Percentiles rank a stretch among this genome's conserved stretches.
Conservation (phyloP, 345 rosid genomes). For the Chamaenerion angustifolium region DNA sequence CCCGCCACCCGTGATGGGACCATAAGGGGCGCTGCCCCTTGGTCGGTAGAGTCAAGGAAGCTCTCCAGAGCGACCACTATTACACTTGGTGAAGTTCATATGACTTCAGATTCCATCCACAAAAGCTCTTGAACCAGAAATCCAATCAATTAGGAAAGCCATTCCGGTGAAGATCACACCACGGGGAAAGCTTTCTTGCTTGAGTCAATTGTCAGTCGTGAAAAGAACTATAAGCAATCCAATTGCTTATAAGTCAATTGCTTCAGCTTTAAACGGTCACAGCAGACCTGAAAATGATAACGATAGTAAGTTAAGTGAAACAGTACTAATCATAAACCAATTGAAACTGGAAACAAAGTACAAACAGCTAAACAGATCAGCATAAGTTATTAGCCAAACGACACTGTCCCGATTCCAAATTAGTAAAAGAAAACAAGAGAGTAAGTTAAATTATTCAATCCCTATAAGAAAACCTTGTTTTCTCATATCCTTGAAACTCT, state of each 20-base stretch:
- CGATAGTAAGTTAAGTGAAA: background rate
- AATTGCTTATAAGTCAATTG: too few species aligned
- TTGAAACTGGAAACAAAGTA: too few species aligned
- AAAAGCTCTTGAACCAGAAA: background rate
- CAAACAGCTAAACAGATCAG: too few species aligned
- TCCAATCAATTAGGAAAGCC: too few species aligned
- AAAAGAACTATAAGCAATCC: background rate
- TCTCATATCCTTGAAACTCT: too few species aligned
- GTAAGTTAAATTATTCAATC: too few species aligned
- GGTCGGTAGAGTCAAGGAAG: slow-evolving; percentile 48
- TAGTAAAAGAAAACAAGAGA: too few species aligned
- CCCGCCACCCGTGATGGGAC: slow-evolving; percentile 73
- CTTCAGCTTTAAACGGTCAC: slow-evolving; percentile 26
- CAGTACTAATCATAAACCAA: too few species aligned
- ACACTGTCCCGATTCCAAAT: too few species aligned
- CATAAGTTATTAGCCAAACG: too few species aligned
- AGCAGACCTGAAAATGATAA: background rate
- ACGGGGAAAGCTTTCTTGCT: background rate
- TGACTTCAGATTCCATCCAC: background rate
- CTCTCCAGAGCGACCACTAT: slow-evolving; percentile 67
- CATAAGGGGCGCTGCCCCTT: slow-evolving; percentile 42
- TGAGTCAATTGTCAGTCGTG: slow-evolving; percentile 13
- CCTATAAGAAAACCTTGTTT: too few species aligned
- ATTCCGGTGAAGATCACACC: background rate
- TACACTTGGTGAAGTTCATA: slow-evolving; percentile 17